Base-by-base conservation (phyloP, 768 basidiomycete genomes). In the Boletus sp. region DNA sequence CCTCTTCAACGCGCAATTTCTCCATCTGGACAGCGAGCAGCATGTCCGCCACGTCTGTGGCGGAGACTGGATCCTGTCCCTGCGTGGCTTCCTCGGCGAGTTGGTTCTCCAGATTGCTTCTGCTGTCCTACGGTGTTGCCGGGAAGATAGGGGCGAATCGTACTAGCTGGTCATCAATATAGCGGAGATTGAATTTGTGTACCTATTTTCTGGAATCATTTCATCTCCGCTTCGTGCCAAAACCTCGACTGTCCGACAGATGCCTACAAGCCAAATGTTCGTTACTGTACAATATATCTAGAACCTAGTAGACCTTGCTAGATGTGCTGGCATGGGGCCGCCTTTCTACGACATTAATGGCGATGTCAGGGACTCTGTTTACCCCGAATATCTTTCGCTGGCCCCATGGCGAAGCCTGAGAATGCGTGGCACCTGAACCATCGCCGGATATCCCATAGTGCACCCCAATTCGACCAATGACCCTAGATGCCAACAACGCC, bases 21-120 rank as follows among this genome's bases (percentile, higher is more conserved):
- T 85, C 83, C 33, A 78, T 68, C 56, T 83, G 77, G 19, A 83
- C 70, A 53, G 82, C 79, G 27, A 85, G 69, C 11, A 82, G 77
- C 64, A 82, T 74, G 56, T 83, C 82, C 3, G 76, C 79, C 33
- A 55, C 34, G 8, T 56, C 47, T 7, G 50, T 14, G 11, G 45
- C 25, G 15, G 47, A n/a, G 43, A n/a, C 30, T 38, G 47, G 13
- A 42, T 54, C 62, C 66, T 65, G 53, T 51, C 42, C 29, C 25
- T 25, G 25, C 25, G 25, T 5, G 25, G 25, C 30, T 53, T 50
- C 44, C 17, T 29, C 25, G 15, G 35, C 39, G 50, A n/a, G 39
- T 43, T 53, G 50, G 52, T 48, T 49, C 35, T 49, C 46, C 45
- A 51, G 48, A 19, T 37, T 63, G 45, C 27, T 32, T 27, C 41